phyloP scores from a whole-genome alignment of 345 rosid species.

The Rubroshorea leprosula region DNA sequence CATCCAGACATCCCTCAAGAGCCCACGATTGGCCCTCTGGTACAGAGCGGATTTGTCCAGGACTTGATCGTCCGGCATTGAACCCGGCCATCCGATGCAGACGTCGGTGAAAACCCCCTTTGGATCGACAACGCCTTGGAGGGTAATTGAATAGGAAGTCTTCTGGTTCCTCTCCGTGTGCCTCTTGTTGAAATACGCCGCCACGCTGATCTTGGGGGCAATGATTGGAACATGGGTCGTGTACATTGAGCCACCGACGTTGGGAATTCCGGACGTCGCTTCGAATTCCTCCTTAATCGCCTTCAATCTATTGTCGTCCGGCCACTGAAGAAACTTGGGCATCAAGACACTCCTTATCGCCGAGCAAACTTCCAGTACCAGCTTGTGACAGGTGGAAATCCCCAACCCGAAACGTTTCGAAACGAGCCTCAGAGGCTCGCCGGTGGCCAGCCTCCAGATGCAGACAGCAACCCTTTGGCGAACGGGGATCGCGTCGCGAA shows the following conservation, averaged over 20 bases:
- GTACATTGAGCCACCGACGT: slow-evolving; percentile 45
- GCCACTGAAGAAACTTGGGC: slow-evolving; percentile 50
- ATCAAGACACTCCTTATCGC: slow-evolving; percentile 38
- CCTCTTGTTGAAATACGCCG: slow-evolving; percentile 39
- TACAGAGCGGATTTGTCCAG: slow-evolving; percentile 36
- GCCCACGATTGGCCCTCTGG: slow-evolving; percentile 32
- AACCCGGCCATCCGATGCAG: slow-evolving; percentile 57
- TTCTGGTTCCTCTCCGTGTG: slow-evolving; percentile 51
- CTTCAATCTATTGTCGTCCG: slow-evolving; percentile 24
- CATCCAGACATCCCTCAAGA: slow-evolving; percentile 31
- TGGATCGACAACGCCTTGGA: slow-evolving; percentile 47
- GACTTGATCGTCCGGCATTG: slow-evolving; percentile 48
- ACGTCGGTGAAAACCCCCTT: slow-evolving; percentile 42
- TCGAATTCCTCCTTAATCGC: slow-evolving; percentile 25
- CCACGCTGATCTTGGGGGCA: slow-evolving; percentile 38
- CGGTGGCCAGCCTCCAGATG: slow-evolving; percentile 50
- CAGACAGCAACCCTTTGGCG: slow-evolving; percentile 57
- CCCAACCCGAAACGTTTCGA: slow-evolving; percentile 51
- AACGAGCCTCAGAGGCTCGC: slow-evolving; percentile 45
- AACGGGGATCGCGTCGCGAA: slow-evolving; percentile 52
- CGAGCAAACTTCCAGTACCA: slow-evolving; percentile 45
- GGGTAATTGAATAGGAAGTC: slow-evolving; percentile 43
- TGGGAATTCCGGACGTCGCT: slow-evolving; percentile 31
- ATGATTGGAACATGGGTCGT: slow-evolving; percentile 47
- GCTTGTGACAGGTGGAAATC: slow-evolving; percentile 54